phyloP scores from a whole-genome alignment of 371 early-diverging fungal species.

The Thermomucor indicae-seudaticae region DNA sequence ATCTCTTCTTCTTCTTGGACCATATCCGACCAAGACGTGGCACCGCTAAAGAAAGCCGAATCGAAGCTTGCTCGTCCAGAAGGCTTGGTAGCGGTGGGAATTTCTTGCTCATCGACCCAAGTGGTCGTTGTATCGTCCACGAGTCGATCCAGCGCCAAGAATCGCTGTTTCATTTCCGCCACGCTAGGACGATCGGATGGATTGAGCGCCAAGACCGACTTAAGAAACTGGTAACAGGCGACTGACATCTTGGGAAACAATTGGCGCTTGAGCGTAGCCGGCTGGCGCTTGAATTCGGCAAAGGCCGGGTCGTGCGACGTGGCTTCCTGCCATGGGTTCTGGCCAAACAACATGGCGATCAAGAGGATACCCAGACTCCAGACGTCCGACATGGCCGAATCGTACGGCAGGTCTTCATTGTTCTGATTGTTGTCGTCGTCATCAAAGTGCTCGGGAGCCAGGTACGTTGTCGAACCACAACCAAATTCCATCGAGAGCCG shows the following conservation, averaged over 20 bases:
- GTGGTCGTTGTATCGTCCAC: too few species aligned
- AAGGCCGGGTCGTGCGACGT: slow-evolving; percentile 47
- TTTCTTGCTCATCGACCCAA: slow-evolving; percentile 13
- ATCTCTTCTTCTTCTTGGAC: slow-evolving; percentile 27
- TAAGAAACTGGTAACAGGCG: slow-evolving; percentile 26
- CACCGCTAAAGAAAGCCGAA: slow-evolving; percentile 33
- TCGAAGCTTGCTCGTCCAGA: slow-evolving; percentile 25
- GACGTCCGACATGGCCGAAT: slow-evolving; percentile 65
- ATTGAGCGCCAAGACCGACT: slow-evolving; percentile 17
- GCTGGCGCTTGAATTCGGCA: slow-evolving; percentile 44
- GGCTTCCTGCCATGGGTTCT: slow-evolving; percentile 80
- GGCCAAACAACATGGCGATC: slow-evolving; percentile 67
- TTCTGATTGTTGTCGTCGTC: slow-evolving; percentile 18
- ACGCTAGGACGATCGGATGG: slow-evolving; percentile 23
- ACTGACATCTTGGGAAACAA: slow-evolving; percentile 46
- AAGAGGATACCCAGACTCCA: slow-evolving; percentile 79
- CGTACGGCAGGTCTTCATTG: slow-evolving; percentile 40
- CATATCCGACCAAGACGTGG: slow-evolving; percentile 43
- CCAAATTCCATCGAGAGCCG: slow-evolving; percentile 68
- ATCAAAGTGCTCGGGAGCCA: slow-evolving; percentile 59
- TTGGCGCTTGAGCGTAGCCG: slow-evolving; percentile 30
- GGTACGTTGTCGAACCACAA: slow-evolving; percentile 70
- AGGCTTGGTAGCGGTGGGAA: slow-evolving; percentile 16
- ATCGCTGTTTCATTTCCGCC: slow-evolving; percentile 18
- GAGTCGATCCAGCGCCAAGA: slow-evolving; percentile 11